Conservation (phyloP, 1,284 basidiomycete species). For the Rhodotorula sp. region DNA sequence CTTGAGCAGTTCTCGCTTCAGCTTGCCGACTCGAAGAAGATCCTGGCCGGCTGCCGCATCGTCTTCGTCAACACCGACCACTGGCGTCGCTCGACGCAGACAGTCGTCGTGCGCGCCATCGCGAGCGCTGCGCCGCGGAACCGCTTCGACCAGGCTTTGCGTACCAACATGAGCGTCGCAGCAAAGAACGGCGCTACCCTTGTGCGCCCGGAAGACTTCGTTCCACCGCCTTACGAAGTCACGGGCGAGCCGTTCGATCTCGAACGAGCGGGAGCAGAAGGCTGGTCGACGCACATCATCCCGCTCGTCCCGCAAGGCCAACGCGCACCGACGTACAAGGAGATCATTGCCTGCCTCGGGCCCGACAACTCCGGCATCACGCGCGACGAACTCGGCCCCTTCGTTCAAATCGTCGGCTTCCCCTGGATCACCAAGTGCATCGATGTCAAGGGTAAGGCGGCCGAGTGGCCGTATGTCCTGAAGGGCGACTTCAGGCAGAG, state of each 20-base stretch:
- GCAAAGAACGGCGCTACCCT: slow-evolving; percentile 22
- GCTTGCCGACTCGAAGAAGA: not conserved
- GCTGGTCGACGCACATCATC: slow-evolving; percentile 37
- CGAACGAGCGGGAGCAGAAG: slow-evolving; percentile 3
- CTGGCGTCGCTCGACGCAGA: not conserved
- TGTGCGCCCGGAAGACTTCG: slow-evolving; percentile 28
- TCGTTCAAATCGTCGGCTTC: slow-evolving; percentile 25
- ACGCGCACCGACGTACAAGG: slow-evolving; percentile 3
- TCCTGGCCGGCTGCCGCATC: slow-evolving; percentile 14
- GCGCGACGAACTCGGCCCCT: slow-evolving; percentile 22
- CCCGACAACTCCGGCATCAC: not conserved
- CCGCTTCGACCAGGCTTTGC: slow-evolving; percentile 17
- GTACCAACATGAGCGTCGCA: slow-evolving; percentile 4
- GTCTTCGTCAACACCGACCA: slow-evolving; percentile 28
- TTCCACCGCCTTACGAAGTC: slow-evolving; percentile 6
- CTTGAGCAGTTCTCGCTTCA: slow-evolving; percentile 5
- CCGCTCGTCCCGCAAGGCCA: not conserved
- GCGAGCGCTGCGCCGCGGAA: not conserved
- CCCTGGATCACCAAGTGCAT: slow-evolving; percentile 13
- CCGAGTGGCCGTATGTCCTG: slow-evolving; percentile 15
- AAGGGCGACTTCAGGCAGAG: slow-evolving; percentile 6
- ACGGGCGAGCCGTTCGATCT: not conserved
- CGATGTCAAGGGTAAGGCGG: not conserved
- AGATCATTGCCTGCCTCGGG: slow-evolving; percentile 25
- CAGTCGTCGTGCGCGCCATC: not conserved